These are phyloP conservation scores for Lepidium aucheri DNA, from an alignment of 345 rosid genomes.

Conservation along the genomic window DNA sequence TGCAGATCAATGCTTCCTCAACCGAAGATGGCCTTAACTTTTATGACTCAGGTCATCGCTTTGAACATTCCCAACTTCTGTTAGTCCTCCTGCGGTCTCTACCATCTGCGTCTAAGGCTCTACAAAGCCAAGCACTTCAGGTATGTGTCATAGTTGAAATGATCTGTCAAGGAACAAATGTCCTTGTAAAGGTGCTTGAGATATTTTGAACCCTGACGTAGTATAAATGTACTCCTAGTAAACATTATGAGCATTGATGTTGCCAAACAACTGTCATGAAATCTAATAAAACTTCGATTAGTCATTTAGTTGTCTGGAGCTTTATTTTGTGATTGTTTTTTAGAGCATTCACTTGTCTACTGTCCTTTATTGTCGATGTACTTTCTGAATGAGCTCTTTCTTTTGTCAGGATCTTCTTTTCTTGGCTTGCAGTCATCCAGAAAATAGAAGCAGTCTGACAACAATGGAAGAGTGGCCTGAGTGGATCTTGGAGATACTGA, in stretches of 20 bases:
- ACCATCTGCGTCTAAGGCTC: conserved; percentile 66
- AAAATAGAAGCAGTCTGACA: conserved; percentile 82
- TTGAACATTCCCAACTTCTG: conserved; percentile 85
- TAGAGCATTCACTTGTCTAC: conserved; percentile 9
- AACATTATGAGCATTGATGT: conserved; percentile 1
- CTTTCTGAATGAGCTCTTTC: conserved; percentile 42
- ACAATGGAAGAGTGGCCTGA: conserved; percentile 99
- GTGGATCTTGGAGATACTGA: conserved; percentile 91
- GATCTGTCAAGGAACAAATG: neutral
- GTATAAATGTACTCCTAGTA: neutral
- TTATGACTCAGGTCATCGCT: conserved; percentile 90
- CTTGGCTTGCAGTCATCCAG: conserved; percentile 99
- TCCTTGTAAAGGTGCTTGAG: conserved; percentile 8
- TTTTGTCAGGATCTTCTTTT: conserved; percentile 99
- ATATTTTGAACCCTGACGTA: neutral
- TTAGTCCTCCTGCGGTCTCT: conserved; percentile 85
- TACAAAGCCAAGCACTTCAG: conserved; percentile 93
- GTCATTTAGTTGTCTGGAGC: neutral
- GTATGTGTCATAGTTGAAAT: conserved; percentile 35
- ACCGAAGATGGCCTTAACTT: conserved; percentile 85
- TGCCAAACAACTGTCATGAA: conserved; percentile 7
- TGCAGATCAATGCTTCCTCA: conserved; percentile 95
- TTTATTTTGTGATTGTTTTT: neutral
- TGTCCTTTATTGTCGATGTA: conserved; percentile 17
- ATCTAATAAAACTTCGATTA: neutral